Evolutionary conservation across 352 stramenopile genomes (phyloP).

Genomic region (Pythium scleroteichum): DNA sequence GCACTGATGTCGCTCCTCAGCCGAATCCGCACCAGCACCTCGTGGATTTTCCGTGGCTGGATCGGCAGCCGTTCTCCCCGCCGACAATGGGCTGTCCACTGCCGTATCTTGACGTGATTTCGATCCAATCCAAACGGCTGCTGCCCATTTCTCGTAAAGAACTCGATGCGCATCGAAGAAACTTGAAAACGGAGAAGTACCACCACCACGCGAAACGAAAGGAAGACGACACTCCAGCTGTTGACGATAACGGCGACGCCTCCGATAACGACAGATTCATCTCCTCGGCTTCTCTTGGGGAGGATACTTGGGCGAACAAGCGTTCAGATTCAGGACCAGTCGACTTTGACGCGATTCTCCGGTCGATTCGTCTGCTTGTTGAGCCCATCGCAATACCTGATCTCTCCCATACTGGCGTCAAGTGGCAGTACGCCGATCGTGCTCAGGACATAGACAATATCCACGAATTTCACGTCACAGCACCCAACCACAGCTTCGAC

Average conservation of each 20-base stretch:
- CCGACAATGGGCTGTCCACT: slow-evolving; percentile 24
- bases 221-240: neutral
- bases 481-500: slow-evolving; percentile 35
- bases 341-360: slow-evolving; percentile 38
- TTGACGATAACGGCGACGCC: slow-evolving; percentile 1
- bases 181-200: neutral
- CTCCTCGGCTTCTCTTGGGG: neutral
- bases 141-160: slow-evolving; percentile 38
- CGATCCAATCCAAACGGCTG: slow-evolving; percentile 59
- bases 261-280: slow-evolving; percentile 8
- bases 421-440: slow-evolving; percentile 12
- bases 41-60: neutral
- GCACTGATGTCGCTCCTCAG: neutral
- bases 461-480: slow-evolving; percentile 23
- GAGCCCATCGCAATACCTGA: slow-evolving; percentile 66
- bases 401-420: slow-evolving; percentile 55
- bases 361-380: slow-evolving; percentile 42
- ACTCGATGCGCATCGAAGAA: slow-evolving; percentile 27
- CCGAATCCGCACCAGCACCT: neutral
- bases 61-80: slow-evolving; percentile 22
- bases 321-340: slow-evolving; percentile 2
- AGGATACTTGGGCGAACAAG: neutral
- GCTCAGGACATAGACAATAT: too few relatives aligned
- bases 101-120: slow-evolving; percentile 68
- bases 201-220: neutral